Percentiles rank a stretch among this genome's conserved stretches.
Conservation (phyloP, 768 basidiomycete species). For the Mycena haematopus region DNA sequence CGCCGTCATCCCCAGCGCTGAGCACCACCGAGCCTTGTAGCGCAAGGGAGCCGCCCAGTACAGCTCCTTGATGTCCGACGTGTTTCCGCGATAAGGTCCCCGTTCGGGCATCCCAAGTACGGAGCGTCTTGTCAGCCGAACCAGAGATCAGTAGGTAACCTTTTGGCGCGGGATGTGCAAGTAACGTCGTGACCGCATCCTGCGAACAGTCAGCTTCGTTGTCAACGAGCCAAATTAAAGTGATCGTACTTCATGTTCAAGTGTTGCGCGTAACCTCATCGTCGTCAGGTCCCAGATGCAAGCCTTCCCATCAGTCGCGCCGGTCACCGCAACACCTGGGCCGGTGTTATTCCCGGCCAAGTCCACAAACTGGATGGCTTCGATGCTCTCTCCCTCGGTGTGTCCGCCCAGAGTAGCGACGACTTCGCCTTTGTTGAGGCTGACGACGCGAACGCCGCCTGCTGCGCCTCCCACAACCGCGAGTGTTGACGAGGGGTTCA, state of each 20-base stretch:
- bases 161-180: slow-evolving; percentile 77
- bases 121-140: slow-evolving; percentile 85
- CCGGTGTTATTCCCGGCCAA: slow-evolving; percentile 61
- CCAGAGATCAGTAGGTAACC: slow-evolving; percentile 82
- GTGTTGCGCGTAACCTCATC: slow-evolving; percentile 80
- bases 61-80: slow-evolving; percentile 79
- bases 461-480: slow-evolving; percentile 88
- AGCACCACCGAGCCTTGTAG: slow-evolving; percentile 75
- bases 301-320: slow-evolving; percentile 92
- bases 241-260: slow-evolving; percentile 74
- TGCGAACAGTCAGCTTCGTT: slow-evolving; percentile 14
- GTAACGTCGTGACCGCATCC: slow-evolving; percentile 88
- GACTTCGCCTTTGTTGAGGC: slow-evolving; percentile 85
- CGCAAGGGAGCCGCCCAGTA: slow-evolving; percentile 79
- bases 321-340: slow-evolving; percentile 77
- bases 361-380: slow-evolving; percentile 85
- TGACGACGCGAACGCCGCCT: slow-evolving; percentile 88
- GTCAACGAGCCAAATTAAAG: slow-evolving; percentile 1
- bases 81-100: slow-evolving; percentile 81
- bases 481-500: slow-evolving; percentile 88
- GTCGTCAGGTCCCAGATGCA: slow-evolving; percentile 95
- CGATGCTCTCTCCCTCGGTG: slow-evolving; percentile 85
- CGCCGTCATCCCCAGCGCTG: slow-evolving; percentile 91
- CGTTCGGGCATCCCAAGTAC: slow-evolving; percentile 92
- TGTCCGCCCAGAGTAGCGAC: slow-evolving; percentile 83